phyloP scores from a whole-genome alignment of 768 basidiomycete species.

The Naganishia onofrii region DNA sequence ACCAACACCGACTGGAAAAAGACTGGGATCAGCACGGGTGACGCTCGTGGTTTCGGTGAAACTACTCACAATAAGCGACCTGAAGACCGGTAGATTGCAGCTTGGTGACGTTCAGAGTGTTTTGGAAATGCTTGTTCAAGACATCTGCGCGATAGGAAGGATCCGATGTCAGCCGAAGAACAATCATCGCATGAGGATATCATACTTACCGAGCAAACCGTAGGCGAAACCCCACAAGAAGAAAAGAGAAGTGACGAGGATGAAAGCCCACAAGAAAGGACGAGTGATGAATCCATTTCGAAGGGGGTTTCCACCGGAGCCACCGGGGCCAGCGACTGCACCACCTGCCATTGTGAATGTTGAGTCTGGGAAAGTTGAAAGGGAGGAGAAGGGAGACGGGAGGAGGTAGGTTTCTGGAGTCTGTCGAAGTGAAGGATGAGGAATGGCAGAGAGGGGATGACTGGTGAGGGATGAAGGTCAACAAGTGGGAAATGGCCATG shows the following conservation, averaged over 20 bases:
- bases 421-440: not conserved
- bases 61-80: slow-evolving; percentile 61
- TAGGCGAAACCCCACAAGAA: slow-evolving; percentile 33
- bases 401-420: not conserved
- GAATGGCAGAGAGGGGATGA: not conserved
- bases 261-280: slow-evolving; percentile 52
- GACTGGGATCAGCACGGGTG: slow-evolving; percentile 44
- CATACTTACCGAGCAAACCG: slow-evolving; percentile 30
- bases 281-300: slow-evolving; percentile 45
- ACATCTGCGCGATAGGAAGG: slow-evolving; percentile 29
- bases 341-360: slow-evolving; percentile 46
- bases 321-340: slow-evolving; percentile 44
- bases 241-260: slow-evolving; percentile 30
- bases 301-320: slow-evolving; percentile 46
- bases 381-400: slow-evolving; percentile 15
- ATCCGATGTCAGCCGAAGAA: not conserved
- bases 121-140: slow-evolving; percentile 66
- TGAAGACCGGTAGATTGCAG: slow-evolving; percentile 72
- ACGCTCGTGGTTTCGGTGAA: slow-evolving; percentile 42
- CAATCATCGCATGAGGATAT: slow-evolving; percentile 9
- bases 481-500: not conserved
- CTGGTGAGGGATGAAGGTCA: no score
- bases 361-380: not conserved
- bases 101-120: slow-evolving; percentile 65
- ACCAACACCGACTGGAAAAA: slow-evolving; percentile 58